Evolutionary conservation across 192 early-diverging fungal species (phyloP).

Genomic region (Endogone sp.): DNA sequence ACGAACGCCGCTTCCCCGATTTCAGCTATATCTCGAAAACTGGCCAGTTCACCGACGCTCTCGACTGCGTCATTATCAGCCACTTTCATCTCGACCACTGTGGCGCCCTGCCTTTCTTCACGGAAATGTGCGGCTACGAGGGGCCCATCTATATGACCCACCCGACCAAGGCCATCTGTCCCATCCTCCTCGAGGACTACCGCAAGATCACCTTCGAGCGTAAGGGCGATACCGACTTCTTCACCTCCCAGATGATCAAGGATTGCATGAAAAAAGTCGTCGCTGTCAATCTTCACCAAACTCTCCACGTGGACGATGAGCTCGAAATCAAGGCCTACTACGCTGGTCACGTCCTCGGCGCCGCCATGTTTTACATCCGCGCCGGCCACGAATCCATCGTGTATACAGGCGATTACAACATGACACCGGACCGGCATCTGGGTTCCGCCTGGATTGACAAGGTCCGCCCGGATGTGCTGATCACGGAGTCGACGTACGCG

Average conservation of each 20-base stretch:
- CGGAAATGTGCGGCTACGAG: slow-evolving; percentile 90
- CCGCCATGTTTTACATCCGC: slow-evolving; percentile 90
- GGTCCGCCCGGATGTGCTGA: slow-evolving; percentile 86
- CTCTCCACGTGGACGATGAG: slow-evolving; percentile 80
- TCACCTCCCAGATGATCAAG: slow-evolving; percentile 84
- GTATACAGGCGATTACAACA: slow-evolving; percentile 88
- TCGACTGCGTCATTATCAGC: slow-evolving; percentile 92
- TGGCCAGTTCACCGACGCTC: slow-evolving; percentile 71
- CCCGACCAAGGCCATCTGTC: slow-evolving; percentile 94
- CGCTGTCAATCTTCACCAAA: slow-evolving; percentile 81
- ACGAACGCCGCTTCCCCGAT: slow-evolving; percentile 91
- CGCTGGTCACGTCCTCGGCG: slow-evolving; percentile 97
- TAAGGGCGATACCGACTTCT: slow-evolving; percentile 88
- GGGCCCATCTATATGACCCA: slow-evolving; percentile 98
- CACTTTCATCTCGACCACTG: slow-evolving; percentile 99
- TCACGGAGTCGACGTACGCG: slow-evolving; percentile 97
- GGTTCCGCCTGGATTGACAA: slow-evolving; percentile 96
- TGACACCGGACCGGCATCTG: slow-evolving; percentile 88
- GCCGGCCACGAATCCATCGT: slow-evolving; percentile 76
- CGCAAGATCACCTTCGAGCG: slow-evolving; percentile 87
- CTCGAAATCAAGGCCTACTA: slow-evolving; percentile 86
- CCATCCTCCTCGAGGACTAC: slow-evolving; percentile 91
- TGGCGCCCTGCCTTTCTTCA: slow-evolving; percentile 94
- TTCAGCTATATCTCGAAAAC: slow-evolving; percentile 88
- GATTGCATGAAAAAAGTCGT: slow-evolving; percentile 95